These are phyloP conservation scores for Aspergillus terreus DNA, from an alignment of 2,329 filamentous ascomycete species.

Conservation along the genomic window DNA sequence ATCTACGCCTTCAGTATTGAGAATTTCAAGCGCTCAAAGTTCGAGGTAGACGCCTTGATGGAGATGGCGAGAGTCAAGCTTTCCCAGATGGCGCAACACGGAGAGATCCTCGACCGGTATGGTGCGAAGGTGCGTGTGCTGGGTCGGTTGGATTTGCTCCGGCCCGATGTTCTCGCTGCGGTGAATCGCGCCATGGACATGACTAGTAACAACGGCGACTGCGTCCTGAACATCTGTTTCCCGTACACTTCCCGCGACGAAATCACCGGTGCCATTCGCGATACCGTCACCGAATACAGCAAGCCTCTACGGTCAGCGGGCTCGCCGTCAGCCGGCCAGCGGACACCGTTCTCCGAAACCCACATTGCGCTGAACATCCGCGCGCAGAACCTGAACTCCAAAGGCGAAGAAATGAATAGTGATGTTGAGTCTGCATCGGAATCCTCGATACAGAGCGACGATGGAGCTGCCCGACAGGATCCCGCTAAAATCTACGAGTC, in stretches of 20 bases:
- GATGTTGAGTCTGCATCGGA: conserved; percentile 44
- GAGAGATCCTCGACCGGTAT: conserved; percentile 87
- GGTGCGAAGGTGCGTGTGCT: conserved; percentile 82
- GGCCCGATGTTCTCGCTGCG: conserved; percentile 81
- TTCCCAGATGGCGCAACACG: conserved; percentile 85
- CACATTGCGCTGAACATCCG: conserved; percentile 84
- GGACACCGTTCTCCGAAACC: conserved; percentile 77
- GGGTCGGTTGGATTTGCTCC: conserved; percentile 78
- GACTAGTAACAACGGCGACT: conserved; percentile 79
- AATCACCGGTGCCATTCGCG: conserved; percentile 83
- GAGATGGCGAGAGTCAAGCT: conserved; percentile 96
- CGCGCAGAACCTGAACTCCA: conserved; percentile 51
- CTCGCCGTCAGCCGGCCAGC: conserved; percentile 29
- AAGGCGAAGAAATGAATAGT: conserved; percentile 40
- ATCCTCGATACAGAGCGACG: conserved; percentile 42
- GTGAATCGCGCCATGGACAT: conserved; percentile 81
- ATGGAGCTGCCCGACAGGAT: conserved; percentile 29
- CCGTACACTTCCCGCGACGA: conserved; percentile 95
- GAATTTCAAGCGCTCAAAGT: conserved; percentile 95
- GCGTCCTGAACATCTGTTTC: conserved; percentile 89
- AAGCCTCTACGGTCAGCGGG: conserved; percentile 56
- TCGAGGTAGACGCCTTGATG: conserved; percentile 96
- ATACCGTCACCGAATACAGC: conserved; percentile 83
- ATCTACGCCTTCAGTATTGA: conserved; percentile 99
- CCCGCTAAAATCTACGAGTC: conserved; percentile 31